Evolutionary conservation across 257 asterid species (phyloP), one percentile per base, ranked within the genome.

Genomic region (Salvia splendens): DNA sequence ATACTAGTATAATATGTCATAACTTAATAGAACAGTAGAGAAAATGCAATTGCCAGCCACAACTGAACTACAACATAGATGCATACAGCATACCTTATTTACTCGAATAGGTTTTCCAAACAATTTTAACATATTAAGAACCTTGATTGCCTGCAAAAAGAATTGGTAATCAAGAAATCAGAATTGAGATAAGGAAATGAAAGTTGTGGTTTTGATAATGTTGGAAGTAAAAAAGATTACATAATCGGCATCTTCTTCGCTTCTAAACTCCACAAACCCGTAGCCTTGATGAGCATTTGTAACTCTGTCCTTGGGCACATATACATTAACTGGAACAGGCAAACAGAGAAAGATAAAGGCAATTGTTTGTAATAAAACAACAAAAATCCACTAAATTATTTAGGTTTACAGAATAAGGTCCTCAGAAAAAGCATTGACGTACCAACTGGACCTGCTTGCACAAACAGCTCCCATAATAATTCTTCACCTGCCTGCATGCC

Each of bases 401-500:
- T 61, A 12, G 17, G 12, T 54, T 36, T 8, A 51, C 46, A 57
- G 35, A 8, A 52, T 53, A 48, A 47, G 40, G 16, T 43, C 24
- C 6, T 43, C 16, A 15, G 30, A 24, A 41, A 53, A 43, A 10
- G 28, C 61, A 49, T 53, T 42, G 69, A 75, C 86, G 6, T 80
- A 92, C 98, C 97, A 64, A 92, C 97, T 30, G 98, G 96, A 43
- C 98, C 97, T 16, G 97, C 98, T 82, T 89, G 98, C 74, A 92
- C 97, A 75, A 92, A 87, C 69, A 92, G 70, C 81, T 89, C 98
- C 96, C 98, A 92, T 6, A 92, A 74, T 64, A 89, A 77, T 83
- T 89, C 98, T 76, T 92, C 98, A 61, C 95, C 64, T 15, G 87
- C 89, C 98, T 92, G 84, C 63, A 70, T 64, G 69, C 51, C 36